A percentile compares a stretch with the other conserved stretches of the same genome.
Conservation (phyloP, 768 basidiomycete species). For the Polyporus arcularius region DNA sequence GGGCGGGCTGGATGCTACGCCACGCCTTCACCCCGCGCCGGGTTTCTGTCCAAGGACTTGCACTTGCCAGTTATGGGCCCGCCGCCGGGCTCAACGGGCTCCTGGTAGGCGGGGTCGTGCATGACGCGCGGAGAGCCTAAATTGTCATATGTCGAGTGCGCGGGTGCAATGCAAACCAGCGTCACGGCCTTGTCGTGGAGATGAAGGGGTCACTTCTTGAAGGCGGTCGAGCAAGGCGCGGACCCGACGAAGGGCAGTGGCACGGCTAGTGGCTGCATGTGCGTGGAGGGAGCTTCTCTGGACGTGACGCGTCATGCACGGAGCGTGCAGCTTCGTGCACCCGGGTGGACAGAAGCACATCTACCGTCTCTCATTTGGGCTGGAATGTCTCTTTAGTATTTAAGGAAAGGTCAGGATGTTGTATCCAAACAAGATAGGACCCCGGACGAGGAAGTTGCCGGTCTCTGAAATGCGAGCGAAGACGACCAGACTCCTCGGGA, state of each 20-base stretch:
- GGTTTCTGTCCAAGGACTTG: constrained; percentile 27
- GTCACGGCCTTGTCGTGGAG: constrained; percentile 30
- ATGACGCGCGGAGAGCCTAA: constrained; percentile 32
- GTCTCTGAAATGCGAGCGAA: too few species aligned
- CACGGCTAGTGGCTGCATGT: neutral
- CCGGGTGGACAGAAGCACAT: too few species aligned
- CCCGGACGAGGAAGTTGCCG: too few species aligned
- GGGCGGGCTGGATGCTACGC: constrained; percentile 21
- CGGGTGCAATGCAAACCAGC: constrained; percentile 33
- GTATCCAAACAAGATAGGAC: too few species aligned
- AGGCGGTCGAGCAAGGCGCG: neutral
- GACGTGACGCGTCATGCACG: too few species aligned
- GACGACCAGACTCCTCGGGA: too few species aligned
- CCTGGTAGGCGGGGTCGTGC: constrained; percentile 33
- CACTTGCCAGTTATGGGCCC: constrained; percentile 8
- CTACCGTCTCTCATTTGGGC: too few species aligned
- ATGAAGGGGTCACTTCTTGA: constrained; percentile 30
- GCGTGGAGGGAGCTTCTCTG: too few species aligned
- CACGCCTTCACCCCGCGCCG: constrained; percentile 22
- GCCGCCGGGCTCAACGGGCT: constrained; percentile 15
- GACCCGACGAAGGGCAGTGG: neutral
- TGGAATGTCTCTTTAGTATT: too few species aligned
- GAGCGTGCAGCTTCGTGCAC: too few species aligned
- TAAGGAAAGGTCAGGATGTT: too few species aligned
- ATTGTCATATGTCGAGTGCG: constrained; percentile 38